Percentiles rank a stretch among this genome's conserved stretches.
Evolutionary conservation across 2,329 filamentous ascomycete species (phyloP).

Genomic region (Ophiostoma piceae): DNA sequence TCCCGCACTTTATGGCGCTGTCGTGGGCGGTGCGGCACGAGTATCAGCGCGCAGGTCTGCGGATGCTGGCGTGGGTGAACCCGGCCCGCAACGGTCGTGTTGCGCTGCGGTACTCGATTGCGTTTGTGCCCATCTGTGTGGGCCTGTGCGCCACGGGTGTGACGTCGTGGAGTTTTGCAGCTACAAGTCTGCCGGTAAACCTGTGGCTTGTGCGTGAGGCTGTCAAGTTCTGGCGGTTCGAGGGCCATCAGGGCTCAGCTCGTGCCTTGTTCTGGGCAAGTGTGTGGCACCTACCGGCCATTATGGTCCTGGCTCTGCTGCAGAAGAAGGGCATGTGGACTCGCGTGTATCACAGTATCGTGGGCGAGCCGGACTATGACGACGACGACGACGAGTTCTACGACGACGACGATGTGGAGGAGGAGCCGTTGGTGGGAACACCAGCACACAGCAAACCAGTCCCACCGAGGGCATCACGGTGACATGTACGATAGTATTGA

Average conservation of each 20-base stretch:
- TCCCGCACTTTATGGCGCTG: slow-evolving; percentile 94
- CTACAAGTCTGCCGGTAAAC: slow-evolving; percentile 76
- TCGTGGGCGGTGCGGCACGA: slow-evolving; percentile 85
- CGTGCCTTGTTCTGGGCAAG: slow-evolving; percentile 92
- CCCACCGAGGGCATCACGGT: not conserved
- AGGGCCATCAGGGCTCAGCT: slow-evolving; percentile 75
- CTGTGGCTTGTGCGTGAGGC: slow-evolving; percentile 79
- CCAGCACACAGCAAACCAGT: not conserved
- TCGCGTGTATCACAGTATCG: slow-evolving; percentile 66
- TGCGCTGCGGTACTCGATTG: slow-evolving; percentile 76
- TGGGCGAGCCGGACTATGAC: slow-evolving; percentile 55
- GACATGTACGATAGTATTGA: slow-evolving; percentile 15
- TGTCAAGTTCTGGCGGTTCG: slow-evolving; percentile 69
- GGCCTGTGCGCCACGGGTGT: slow-evolving; percentile 73
- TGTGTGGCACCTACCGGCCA: slow-evolving; percentile 87
- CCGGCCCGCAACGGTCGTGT: slow-evolving; percentile 80
- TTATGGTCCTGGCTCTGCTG: slow-evolving; percentile 83
- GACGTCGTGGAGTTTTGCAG: slow-evolving; percentile 79
- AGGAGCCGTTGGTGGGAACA: not conserved
- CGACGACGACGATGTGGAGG: slow-evolving; percentile 6
- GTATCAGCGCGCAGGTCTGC: slow-evolving; percentile 66
- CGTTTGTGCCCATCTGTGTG: slow-evolving; percentile 81
- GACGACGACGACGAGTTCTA: slow-evolving; percentile 34
- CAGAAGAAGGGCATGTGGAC: slow-evolving; percentile 93
- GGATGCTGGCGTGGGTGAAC: slow-evolving; percentile 81